Conservation (phyloP, 2,329 filamentous ascomycete species). For the Dactylellina drechsleri region DNA sequence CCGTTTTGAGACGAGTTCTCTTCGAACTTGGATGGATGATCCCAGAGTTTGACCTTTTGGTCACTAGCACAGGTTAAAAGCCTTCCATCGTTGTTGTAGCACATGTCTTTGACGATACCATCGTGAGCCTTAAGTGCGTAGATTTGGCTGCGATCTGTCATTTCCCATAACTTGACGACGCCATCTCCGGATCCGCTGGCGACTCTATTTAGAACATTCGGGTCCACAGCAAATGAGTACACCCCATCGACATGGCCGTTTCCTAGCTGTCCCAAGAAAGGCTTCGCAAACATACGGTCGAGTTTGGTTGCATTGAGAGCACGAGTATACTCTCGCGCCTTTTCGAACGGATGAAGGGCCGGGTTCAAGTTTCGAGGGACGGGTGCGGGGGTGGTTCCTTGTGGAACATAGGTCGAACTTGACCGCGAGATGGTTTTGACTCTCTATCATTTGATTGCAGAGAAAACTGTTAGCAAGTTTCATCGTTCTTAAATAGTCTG, state of each 20-base stretch:
- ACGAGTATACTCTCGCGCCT: slow-evolving; percentile 83
- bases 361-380: slow-evolving; percentile 80
- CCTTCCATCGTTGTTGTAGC: slow-evolving; percentile 83
- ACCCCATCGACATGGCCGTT: slow-evolving; percentile 91
- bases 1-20: slow-evolving; percentile 29
- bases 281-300: slow-evolving; percentile 88
- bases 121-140: slow-evolving; percentile 87
- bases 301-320: slow-evolving; percentile 87
- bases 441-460: slow-evolving; percentile 63
- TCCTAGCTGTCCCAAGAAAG: slow-evolving; percentile 87
- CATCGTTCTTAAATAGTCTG: too few relatives aligned
- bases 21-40: slow-evolving; percentile 64
- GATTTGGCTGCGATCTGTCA: slow-evolving; percentile 76
- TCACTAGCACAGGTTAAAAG: slow-evolving; percentile 88
- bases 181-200: slow-evolving; percentile 91
- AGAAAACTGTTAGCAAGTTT: not conserved
- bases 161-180: slow-evolving; percentile 91
- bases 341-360: slow-evolving; percentile 87
- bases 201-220: slow-evolving; percentile 76
- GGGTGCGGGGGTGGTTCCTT: slow-evolving; percentile 73
- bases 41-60: slow-evolving; percentile 86
- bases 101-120: slow-evolving; percentile 89
- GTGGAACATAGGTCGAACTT: slow-evolving; percentile 72
- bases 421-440: slow-evolving; percentile 75
- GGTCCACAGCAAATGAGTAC: slow-evolving; percentile 83